Conservation (phyloP, 2,329 filamentous ascomycete genomes). For the Neobulgaria alba region DNA sequence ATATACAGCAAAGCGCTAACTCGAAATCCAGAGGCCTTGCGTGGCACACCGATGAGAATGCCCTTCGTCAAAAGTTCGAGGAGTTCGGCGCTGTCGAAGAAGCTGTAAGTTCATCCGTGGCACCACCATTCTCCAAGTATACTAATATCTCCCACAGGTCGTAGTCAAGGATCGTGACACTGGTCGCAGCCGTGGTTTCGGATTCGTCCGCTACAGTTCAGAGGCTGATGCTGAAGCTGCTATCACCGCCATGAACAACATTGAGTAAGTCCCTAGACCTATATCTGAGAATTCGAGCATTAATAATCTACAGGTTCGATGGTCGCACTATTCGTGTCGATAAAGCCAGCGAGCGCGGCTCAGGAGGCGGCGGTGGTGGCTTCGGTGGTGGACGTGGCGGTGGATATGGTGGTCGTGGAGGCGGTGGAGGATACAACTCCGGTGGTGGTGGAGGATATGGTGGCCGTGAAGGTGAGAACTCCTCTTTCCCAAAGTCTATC, state of each 20-base stretch:
- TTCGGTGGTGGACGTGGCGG: conserved; percentile 31
- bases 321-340: conserved; percentile 92
- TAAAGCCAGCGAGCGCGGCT: conserved; percentile 67
- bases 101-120: conserved; percentile 60
- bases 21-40: conserved; percentile 67
- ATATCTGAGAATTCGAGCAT: too few species aligned
- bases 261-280: conserved; percentile 60
- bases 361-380: conserved; percentile 45
- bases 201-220: conserved; percentile 82
- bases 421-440: conserved; percentile 10
- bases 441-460: conserved; percentile 32
- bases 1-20: conserved; percentile 8
- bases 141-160: conserved; percentile 48
- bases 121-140: conserved; percentile 3
- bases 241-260: conserved; percentile 74
- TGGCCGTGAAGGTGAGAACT: conserved; percentile 30
- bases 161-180: conserved; percentile 98
- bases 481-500: too few species aligned
- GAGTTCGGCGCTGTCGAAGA: conserved; percentile 88
- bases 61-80: conserved; percentile 83
- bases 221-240: conserved; percentile 70
- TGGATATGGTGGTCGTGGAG: conserved; percentile 8
- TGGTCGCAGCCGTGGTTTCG: conserved; percentile 92
- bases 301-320: conserved; percentile 76
- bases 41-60: conserved; percentile 92